Evolutionary conservation across 2,329 filamentous ascomycete genomes (phyloP).

Genomic region (Hypoxylon sp.): DNA sequence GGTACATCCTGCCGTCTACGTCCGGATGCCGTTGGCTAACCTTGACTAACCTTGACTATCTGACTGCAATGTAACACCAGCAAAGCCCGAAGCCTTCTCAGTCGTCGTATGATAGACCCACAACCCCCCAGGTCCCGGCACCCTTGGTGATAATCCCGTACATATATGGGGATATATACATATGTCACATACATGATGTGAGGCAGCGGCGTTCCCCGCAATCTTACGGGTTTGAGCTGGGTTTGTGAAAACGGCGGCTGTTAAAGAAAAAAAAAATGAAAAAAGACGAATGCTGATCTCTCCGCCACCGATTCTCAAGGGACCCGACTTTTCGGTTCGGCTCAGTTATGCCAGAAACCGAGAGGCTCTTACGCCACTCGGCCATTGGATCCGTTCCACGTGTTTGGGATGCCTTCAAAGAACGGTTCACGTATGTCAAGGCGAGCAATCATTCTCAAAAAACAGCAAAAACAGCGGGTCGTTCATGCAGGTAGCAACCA

Average conservation of each 20-base stretch:
- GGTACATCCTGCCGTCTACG: constrained; percentile 35
- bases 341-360: constrained; percentile 24
- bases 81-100: constrained; percentile 43
- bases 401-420: constrained; percentile 13
- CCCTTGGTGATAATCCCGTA: constrained; percentile 21
- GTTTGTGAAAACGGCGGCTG: constrained; percentile 30
- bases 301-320: constrained; percentile 17
- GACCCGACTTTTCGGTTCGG: constrained; percentile 42
- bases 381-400: constrained; percentile 33
- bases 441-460: constrained; percentile 29
- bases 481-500: constrained; percentile 22
- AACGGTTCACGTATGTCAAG: constrained; percentile 20
- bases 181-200: constrained; percentile 41
- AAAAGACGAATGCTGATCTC: constrained; percentile 19
- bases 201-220: constrained; percentile 42
- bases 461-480: constrained; percentile 18
- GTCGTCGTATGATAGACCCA: constrained; percentile 44
- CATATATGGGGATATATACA: constrained; percentile 25
- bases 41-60: constrained; percentile 21
- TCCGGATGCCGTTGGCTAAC: constrained; percentile 31
- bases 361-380: constrained; percentile 22
- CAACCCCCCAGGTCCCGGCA: constrained; percentile 24
- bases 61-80: constrained; percentile 45
- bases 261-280: constrained; percentile 13
- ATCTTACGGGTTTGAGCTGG: constrained; percentile 5